Percentiles rank a stretch among this genome's conserved stretches.
These are phyloP conservation scores for Dimargaris verticillata DNA, from an alignment of 192 early-diverging fungal species.

Conservation along the genomic window DNA sequence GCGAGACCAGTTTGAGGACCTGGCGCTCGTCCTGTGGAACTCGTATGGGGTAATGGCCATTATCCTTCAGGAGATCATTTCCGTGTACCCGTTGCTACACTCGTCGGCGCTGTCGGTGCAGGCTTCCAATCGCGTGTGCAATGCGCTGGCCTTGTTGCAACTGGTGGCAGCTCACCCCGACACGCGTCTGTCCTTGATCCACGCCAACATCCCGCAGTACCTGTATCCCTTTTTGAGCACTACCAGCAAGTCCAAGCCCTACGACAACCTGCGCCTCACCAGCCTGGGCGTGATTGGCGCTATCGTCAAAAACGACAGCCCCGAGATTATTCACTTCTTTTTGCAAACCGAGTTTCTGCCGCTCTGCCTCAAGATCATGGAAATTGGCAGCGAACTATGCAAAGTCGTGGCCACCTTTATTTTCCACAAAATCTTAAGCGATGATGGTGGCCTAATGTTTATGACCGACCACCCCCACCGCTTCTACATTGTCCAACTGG, in stretches of 20 bases:
- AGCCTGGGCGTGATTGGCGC: conserved; percentile 92
- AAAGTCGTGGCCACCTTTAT: conserved; percentile 99
- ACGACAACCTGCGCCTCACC: conserved; percentile 89
- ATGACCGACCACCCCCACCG: conserved; percentile 36
- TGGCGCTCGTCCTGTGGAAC: conserved; percentile 96
- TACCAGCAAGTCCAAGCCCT: conserved; percentile 82
- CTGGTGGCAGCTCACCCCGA: conserved; percentile 90
- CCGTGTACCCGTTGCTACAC: conserved; percentile 81
- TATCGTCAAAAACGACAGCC: conserved; percentile 93
- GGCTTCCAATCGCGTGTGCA: conserved; percentile 89
- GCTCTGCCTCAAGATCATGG: conserved; percentile 96
- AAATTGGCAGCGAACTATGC: conserved; percentile 87
- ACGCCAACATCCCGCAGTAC: conserved; percentile 87
- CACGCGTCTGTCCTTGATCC: conserved; percentile 47
- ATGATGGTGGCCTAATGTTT: conserved; percentile 70
- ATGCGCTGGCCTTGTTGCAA: conserved; percentile 86
- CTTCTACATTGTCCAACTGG: conserved; percentile 88
- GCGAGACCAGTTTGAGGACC: conserved; percentile 85
- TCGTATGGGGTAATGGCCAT: conserved; percentile 92
- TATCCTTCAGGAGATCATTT: conserved; percentile 86
- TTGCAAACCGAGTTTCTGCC: conserved; percentile 95
- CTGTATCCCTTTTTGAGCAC: conserved; percentile 98
- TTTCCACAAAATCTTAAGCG: conserved; percentile 89
- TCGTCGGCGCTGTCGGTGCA: conserved; percentile 75
- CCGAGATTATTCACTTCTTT: conserved; percentile 89